These are phyloP conservation scores for Miscanthus sacchariflorus DNA, from an alignment of 202 grass and related monocot species.

Conservation along the genomic window DNA sequence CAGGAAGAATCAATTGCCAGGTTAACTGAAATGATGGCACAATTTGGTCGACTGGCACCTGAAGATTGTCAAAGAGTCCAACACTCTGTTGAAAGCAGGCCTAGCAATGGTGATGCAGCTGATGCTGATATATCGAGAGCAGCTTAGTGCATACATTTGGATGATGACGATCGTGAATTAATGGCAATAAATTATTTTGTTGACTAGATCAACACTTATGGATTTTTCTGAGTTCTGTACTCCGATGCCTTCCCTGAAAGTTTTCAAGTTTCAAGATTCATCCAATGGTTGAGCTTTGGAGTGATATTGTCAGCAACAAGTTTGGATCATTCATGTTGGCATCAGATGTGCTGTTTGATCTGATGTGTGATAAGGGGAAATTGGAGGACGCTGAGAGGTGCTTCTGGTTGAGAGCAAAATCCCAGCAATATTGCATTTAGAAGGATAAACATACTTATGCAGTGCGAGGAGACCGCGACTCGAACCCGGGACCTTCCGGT, in stretches of 20 bases:
- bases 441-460: conserved; percentile 90
- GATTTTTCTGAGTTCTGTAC: neutral
- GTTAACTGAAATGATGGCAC: conserved; percentile 63
- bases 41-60: conserved; percentile 37
- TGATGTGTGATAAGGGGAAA: conserved; percentile 78
- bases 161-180: neutral
- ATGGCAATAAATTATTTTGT: conserved; percentile 26
- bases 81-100: conserved; percentile 33
- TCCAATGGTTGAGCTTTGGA: conserved; percentile 66
- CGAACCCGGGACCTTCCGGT: too few species aligned
- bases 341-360: conserved; percentile 71
- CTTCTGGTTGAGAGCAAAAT: conserved; percentile 67
- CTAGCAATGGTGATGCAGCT: neutral
- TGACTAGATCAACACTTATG: neutral
- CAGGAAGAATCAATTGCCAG: conserved; percentile 61
- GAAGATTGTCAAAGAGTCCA: conserved; percentile 42
- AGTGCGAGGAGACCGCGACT: conserved; percentile 18
- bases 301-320: conserved; percentile 68
- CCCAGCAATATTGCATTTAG: conserved; percentile 68
- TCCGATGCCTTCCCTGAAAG: conserved; percentile 14
- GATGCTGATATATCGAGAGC: neutral
- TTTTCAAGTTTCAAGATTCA: conserved; percentile 24
- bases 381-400: conserved; percentile 75
- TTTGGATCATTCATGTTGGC: conserved; percentile 83
- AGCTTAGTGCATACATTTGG: conserved; percentile 27